Evolutionary conservation across 208 protist species (phyloP).

Genomic region (Crithidia expoeki): DNA sequence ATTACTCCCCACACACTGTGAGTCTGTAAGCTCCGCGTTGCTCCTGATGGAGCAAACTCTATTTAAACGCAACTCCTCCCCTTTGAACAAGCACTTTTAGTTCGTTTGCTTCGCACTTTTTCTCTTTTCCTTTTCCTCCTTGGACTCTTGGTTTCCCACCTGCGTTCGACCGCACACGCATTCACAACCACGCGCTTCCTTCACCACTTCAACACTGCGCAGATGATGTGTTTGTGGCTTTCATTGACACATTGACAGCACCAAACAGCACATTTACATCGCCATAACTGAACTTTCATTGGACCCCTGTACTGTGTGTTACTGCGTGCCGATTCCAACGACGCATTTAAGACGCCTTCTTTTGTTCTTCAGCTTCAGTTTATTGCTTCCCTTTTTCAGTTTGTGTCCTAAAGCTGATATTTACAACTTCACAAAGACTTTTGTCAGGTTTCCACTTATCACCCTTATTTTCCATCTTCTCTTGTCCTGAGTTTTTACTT

Average conservation of each 20-base stretch:
- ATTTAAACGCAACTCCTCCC: too few species aligned
- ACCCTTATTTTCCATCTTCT: neutral
- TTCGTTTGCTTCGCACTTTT: too few species aligned
- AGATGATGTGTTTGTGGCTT: neutral
- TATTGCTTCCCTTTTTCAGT: neutral
- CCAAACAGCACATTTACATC: neutral
- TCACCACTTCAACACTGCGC: neutral
- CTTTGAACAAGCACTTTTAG: too few species aligned
- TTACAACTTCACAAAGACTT: neutral
- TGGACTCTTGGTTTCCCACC: neutral
- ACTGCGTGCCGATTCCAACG: neutral
- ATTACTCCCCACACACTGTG: too few species aligned
- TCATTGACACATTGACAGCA: neutral
- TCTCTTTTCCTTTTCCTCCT: neutral
- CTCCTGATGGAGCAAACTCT: too few species aligned
- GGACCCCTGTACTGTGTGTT: neutral
- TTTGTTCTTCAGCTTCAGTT: neutral
- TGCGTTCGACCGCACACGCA: neutral
- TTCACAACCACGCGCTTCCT: neutral
- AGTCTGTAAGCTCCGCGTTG: too few species aligned
- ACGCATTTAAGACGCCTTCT: neutral
- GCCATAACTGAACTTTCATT: neutral
- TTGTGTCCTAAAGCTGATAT: neutral
- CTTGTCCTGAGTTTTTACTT: neutral
- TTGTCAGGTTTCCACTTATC: neutral